A percentile compares a stretch with the other conserved stretches of the same genome.
These are phyloP conservation scores for Auriscalpium microsporum DNA, from an alignment of 768 basidiomycete species.

Conservation along the genomic window DNA sequence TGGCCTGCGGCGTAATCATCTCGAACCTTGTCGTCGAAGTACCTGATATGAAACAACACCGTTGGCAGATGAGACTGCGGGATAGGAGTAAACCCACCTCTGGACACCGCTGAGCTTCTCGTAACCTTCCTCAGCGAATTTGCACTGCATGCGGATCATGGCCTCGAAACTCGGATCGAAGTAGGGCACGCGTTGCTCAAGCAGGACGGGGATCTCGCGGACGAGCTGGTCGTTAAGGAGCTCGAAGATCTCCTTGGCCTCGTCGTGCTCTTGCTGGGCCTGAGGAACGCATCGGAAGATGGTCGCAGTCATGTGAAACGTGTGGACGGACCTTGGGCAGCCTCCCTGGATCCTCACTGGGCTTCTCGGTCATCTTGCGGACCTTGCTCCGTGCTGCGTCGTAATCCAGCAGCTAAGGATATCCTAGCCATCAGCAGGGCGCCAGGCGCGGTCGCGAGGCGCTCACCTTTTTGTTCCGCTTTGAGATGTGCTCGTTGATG, in stretches of 20 bases:
- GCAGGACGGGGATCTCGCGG: slow-evolving; percentile 79
- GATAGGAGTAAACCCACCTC: slow-evolving; percentile 37
- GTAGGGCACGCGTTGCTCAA: slow-evolving; percentile 94
- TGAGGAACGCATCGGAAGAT: slow-evolving; percentile 20
- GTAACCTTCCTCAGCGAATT: slow-evolving; percentile 97
- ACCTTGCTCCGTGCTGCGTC: slow-evolving; percentile 87
- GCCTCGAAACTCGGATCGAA: slow-evolving; percentile 98
- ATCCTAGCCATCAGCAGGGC: background rate
- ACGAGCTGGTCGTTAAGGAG: slow-evolving; percentile 90
- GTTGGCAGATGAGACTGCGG: background rate
- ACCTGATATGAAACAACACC: slow-evolving; percentile 34
- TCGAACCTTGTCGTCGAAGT: slow-evolving; percentile 82
- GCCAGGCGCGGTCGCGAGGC: background rate
- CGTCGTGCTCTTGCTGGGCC: slow-evolving; percentile 96
- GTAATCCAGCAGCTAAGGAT: slow-evolving; percentile 79
- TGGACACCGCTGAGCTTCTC: slow-evolving; percentile 95
- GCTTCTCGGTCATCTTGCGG: slow-evolving; percentile 86
- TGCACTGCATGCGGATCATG: slow-evolving; percentile 96
- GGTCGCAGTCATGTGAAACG: background rate
- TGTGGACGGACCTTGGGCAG: slow-evolving; percentile 59
- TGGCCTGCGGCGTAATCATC: slow-evolving; percentile 98
- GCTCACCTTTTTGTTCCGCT: slow-evolving; percentile 91
- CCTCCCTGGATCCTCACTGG: slow-evolving; percentile 87
- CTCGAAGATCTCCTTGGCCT: slow-evolving; percentile 89
- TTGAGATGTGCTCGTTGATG: slow-evolving; percentile 87